phyloP scores from a whole-genome alignment of 1,284 basidiomycete species.

The Anthracocystis walkeri region DNA sequence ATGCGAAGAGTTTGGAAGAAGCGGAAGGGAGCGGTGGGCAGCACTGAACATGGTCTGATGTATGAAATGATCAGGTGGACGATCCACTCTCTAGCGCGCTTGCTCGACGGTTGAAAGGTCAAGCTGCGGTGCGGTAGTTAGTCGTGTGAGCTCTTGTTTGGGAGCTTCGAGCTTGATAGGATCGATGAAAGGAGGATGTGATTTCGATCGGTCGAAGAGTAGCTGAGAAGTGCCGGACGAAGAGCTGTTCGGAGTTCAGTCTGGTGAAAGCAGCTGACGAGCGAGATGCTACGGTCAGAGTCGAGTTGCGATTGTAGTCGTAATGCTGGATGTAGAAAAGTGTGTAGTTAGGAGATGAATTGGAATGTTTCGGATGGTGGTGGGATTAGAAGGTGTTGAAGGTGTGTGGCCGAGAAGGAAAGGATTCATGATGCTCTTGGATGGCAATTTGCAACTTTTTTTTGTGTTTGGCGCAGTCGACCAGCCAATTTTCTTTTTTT shows the following conservation, averaged over 20 bases:
- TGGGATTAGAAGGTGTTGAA: neutral
- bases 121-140: constrained; percentile 7
- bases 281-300: constrained; percentile 1
- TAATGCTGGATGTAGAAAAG: no score
- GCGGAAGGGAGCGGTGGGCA: constrained; percentile 51
- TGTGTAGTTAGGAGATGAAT: neutral
- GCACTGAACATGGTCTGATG: constrained; percentile 51
- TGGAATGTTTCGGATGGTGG: neutral
- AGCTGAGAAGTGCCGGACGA: neutral
- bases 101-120: constrained; percentile 28
- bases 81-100: constrained; percentile 39
- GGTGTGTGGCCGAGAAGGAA: constrained; percentile 1
- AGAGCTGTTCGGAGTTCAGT: neutral
- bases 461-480: neutral
- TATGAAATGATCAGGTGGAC: constrained; percentile 33
- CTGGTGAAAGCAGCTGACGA: neutral
- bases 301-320: no score
- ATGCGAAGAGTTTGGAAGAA: constrained; percentile 54
- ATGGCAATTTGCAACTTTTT: neutral
- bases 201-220: neutral
- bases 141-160: neutral
- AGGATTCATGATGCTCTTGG: neutral
- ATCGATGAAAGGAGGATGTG: no score
- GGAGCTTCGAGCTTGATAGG: neutral
- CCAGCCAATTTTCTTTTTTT: neutral